phyloP scores from a whole-genome alignment of 202 grass and related monocot genomes.

The Saccharum hybrid region DNA sequence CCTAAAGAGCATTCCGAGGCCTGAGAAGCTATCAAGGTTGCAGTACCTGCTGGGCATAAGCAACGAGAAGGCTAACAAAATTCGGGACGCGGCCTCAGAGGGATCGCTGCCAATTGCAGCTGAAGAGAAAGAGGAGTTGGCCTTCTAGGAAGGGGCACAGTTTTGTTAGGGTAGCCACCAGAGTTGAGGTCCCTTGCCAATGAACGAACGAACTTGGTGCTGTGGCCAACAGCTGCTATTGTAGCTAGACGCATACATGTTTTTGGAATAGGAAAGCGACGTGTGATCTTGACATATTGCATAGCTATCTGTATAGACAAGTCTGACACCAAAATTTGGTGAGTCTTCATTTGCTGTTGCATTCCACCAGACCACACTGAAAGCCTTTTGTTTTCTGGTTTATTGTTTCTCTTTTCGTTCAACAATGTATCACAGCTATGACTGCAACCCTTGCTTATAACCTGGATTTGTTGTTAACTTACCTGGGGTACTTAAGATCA shows the following conservation, averaged over 20 bases:
- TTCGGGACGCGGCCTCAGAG: constrained; percentile 64
- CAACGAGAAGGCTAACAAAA: constrained; percentile 57
- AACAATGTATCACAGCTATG: constrained; percentile 29
- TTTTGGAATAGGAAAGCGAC: constrained; percentile 30
- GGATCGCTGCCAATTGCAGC: constrained; percentile 53
- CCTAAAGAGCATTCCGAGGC: constrained; percentile 86
- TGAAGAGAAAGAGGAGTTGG: constrained; percentile 76
- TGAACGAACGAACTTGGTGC: constrained; percentile 20
- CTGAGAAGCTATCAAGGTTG: constrained; percentile 76
- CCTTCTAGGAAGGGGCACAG: constrained; percentile 59
- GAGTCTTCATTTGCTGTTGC: constrained; percentile 26
- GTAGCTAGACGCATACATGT: constrained; percentile 44
- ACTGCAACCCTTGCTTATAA: constrained; percentile 23
- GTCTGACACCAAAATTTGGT: constrained; percentile 37
- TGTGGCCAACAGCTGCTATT: constrained; percentile 47
- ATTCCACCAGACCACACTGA: constrained; percentile 44
- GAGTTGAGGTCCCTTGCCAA: constrained; percentile 53
- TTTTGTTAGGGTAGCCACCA: constrained; percentile 77
- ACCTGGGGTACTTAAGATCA: neutral
- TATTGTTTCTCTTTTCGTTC: neutral
- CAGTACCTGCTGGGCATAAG: constrained; percentile 78
- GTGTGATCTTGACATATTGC: constrained; percentile 29
- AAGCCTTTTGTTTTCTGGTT: constrained; percentile 19
- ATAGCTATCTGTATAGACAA: constrained; percentile 57
- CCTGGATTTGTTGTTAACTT: constrained; percentile 19